These are phyloP conservation scores for Lasiodiplodia citricola DNA, from an alignment of 2,329 filamentous ascomycete genomes.

Conservation along the genomic window DNA sequence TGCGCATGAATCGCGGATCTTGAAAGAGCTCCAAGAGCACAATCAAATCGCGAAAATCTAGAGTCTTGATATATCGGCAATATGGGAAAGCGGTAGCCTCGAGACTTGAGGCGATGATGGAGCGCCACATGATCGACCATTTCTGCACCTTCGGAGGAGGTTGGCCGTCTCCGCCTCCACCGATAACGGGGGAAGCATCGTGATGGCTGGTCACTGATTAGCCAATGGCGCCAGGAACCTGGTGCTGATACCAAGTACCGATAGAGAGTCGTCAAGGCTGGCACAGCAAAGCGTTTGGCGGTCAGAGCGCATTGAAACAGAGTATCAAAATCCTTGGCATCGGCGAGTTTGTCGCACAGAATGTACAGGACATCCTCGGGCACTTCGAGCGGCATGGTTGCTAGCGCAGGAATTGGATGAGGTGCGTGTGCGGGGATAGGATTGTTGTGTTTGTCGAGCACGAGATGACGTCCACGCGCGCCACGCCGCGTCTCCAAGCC, in stretches of 20 bases:
- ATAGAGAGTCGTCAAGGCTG: conserved; percentile 68
- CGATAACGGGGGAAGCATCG: conserved; percentile 50
- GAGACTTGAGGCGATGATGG: conserved; percentile 69
- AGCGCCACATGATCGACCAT: conserved; percentile 71
- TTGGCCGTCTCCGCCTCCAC: conserved; percentile 47
- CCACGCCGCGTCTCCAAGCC: background rate
- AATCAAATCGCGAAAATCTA: conserved; percentile 67
- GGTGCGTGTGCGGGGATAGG: conserved; percentile 3
- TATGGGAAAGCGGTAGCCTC: conserved; percentile 70
- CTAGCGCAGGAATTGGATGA: background rate
- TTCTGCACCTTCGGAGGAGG: conserved; percentile 54
- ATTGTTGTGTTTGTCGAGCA: conserved; percentile 16
- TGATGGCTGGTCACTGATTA: conserved; percentile 42
- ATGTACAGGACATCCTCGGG: conserved; percentile 66
- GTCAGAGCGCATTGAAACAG: conserved; percentile 65
- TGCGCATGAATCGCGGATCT: conserved; percentile 63
- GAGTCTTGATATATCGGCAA: conserved; percentile 67
- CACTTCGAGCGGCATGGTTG: conserved; percentile 37
- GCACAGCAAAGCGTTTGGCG: conserved; percentile 61
- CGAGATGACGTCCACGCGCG: conserved; percentile 22
- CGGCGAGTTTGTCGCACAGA: conserved; percentile 64
- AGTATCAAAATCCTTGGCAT: conserved; percentile 62
- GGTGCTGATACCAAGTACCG: conserved; percentile 52
- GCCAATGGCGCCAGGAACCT: background rate
- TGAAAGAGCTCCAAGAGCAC: conserved; percentile 66